Percentiles rank a stretch among this genome's conserved stretches.
These are phyloP conservation scores for Teratosphaeria destructans DNA, from an alignment of 2,329 filamentous ascomycete genomes.

Conservation along the genomic window DNA sequence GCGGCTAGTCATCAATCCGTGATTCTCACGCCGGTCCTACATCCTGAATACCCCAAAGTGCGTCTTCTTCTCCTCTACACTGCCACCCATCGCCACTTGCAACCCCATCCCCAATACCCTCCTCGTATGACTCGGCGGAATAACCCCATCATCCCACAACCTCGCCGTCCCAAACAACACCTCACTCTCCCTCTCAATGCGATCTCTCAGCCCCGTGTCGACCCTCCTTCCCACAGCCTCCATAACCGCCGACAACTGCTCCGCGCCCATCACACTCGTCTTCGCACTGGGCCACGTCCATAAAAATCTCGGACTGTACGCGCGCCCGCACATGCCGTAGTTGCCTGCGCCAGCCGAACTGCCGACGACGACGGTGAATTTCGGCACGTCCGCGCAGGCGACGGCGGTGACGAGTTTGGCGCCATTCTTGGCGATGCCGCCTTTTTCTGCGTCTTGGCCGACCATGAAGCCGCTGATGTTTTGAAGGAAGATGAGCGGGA, in stretches of 20 bases:
- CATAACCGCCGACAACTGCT: constrained; percentile 90
- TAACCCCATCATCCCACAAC: constrained; percentile 61
- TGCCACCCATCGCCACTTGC: constrained; percentile 32
- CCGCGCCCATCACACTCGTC: constrained; percentile 89
- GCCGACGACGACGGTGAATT: constrained; percentile 94
- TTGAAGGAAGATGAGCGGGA: constrained; percentile 86
- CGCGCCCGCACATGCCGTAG: constrained; percentile 94
- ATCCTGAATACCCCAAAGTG: constrained; percentile 32
- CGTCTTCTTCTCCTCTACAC: constrained; percentile 24
- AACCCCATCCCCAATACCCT: constrained; percentile 39
- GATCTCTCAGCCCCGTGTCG: constrained; percentile 67
- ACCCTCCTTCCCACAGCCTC: constrained; percentile 77
- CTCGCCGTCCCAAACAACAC: constrained; percentile 79
- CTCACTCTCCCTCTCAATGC: constrained; percentile 85
- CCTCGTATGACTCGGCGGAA: constrained; percentile 40
- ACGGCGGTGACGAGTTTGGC: constrained; percentile 95
- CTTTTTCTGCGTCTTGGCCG: constrained; percentile 78
- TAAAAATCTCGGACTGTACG: constrained; percentile 81
- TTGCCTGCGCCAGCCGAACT: constrained; percentile 89
- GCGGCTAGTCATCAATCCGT: neutral
- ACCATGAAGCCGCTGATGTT: constrained; percentile 99
- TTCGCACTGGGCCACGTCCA: constrained; percentile 99
- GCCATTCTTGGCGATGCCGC: constrained; percentile 94
- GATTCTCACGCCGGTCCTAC: constrained; percentile 11
- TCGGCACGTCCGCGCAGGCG: constrained; percentile 85